These are phyloP conservation scores for Hemileccinum rubropunctum DNA, from an alignment of 768 basidiomycete genomes.

Conservation along the genomic window DNA sequence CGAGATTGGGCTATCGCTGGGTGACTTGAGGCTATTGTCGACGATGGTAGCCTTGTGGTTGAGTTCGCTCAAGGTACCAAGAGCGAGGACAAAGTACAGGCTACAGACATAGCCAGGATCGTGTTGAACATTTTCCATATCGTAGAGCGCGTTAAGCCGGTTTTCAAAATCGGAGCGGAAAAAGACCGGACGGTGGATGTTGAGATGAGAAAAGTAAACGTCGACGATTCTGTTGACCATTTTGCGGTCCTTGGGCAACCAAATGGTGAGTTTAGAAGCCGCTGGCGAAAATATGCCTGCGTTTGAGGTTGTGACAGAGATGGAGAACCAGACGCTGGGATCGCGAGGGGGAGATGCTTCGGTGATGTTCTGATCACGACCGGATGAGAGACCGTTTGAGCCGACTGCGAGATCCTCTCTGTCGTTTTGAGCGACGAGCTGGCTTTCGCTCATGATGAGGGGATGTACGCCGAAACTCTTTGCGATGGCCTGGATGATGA, in stretches of 20 bases:
- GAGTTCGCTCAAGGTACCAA: conserved; percentile 80
- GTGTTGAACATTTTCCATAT: conserved; percentile 46
- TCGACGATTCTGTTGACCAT: conserved; percentile 62
- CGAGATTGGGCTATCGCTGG: conserved; percentile 34
- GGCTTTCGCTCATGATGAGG: conserved; percentile 64
- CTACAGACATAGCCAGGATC: conserved; percentile 82
- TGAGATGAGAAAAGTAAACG: conserved; percentile 75
- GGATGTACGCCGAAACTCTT: conserved; percentile 77
- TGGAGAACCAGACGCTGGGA: conserved; percentile 55
- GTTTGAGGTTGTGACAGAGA: conserved; percentile 51
- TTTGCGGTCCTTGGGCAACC: conserved; percentile 74
- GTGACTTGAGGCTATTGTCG: conserved; percentile 42
- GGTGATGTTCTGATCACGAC: conserved; percentile 59
- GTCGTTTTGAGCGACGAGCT: conserved; percentile 49
- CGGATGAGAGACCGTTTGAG: conserved; percentile 65
- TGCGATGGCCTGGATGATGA: conserved; percentile 52
- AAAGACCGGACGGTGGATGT: conserved; percentile 77
- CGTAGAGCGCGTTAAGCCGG: conserved; percentile 64
- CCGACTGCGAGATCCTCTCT: conserved; percentile 79
- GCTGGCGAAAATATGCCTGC: conserved; percentile 17
- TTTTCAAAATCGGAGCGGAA: conserved; percentile 65
- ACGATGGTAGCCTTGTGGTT: conserved; percentile 63
- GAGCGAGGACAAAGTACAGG: conserved; percentile 71
- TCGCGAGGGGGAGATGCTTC: conserved; percentile 61
- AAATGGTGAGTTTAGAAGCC: conserved; percentile 42